Evolutionary conservation across 768 basidiomycete species (phyloP).

Genomic region (Leccinum longicurvipes): DNA sequence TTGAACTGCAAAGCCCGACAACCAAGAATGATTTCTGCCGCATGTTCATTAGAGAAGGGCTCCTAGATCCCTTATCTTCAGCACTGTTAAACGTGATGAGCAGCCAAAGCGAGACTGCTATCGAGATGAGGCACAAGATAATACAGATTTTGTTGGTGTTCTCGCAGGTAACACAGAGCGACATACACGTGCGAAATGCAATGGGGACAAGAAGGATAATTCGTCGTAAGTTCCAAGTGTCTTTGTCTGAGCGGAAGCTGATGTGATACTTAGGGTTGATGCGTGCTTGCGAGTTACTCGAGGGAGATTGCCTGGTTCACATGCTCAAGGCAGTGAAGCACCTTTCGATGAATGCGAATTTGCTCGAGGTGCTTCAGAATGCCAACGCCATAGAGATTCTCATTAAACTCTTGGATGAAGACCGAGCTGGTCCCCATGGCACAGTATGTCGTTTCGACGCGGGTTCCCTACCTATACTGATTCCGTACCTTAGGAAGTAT

Average conservation of each 20-base stretch:
- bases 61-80: slow-evolving; percentile 87
- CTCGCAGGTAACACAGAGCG: slow-evolving; percentile 94
- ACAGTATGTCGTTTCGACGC: slow-evolving; percentile 51
- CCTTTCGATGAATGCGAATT: slow-evolving; percentile 85
- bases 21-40: slow-evolving; percentile 98
- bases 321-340: slow-evolving; percentile 96
- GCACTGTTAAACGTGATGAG: slow-evolving; percentile 88
- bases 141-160: slow-evolving; percentile 88
- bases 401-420: slow-evolving; percentile 79
- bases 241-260: slow-evolving; percentile 2
- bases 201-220: slow-evolving; percentile 88
- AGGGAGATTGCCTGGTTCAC: slow-evolving; percentile 83
- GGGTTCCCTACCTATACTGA: not conserved
- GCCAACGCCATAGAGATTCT: slow-evolving; percentile 92
- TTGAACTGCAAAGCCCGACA: slow-evolving; percentile 93
- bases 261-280: slow-evolving; percentile 60
- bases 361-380: slow-evolving; percentile 93
- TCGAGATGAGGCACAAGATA: slow-evolving; percentile 83
- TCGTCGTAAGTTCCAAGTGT: slow-evolving; percentile 57
- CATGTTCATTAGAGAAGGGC: slow-evolving; percentile 95
- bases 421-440: slow-evolving; percentile 72
- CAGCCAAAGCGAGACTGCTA: slow-evolving; percentile 58
- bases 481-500: slow-evolving; percentile 69
- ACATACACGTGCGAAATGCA: slow-evolving; percentile 89
- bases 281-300: slow-evolving; percentile 81